phyloP scores from a whole-genome alignment of 2,329 filamentous ascomycete genomes.

The Ambrosiella xylebori region DNA sequence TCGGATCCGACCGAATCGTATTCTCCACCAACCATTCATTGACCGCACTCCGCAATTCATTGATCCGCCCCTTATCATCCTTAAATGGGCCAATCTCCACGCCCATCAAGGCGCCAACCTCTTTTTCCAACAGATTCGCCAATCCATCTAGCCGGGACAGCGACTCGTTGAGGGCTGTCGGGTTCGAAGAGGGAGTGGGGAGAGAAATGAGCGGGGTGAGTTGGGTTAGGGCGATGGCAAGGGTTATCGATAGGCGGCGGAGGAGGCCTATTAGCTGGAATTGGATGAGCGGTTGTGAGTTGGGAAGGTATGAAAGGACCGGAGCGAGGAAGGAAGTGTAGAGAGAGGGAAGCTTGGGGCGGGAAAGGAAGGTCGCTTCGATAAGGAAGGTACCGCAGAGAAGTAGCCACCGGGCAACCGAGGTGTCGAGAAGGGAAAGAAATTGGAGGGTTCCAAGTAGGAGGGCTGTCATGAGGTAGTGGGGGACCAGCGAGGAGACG shows the following conservation, averaged over 20 bases:
- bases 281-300: slow-evolving; percentile 37
- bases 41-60: slow-evolving; percentile 41
- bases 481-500: slow-evolving; percentile 38
- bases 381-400: slow-evolving; percentile 35
- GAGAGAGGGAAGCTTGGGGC: slow-evolving; percentile 32
- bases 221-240: slow-evolving; percentile 71
- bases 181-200: slow-evolving; percentile 15
- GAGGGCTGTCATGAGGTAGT: slow-evolving; percentile 41
- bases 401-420: slow-evolving; percentile 47
- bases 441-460: slow-evolving; percentile 44
- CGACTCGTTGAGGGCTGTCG: slow-evolving; percentile 35
- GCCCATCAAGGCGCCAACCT: slow-evolving; percentile 52
- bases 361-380: slow-evolving; percentile 38
- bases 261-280: slow-evolving; percentile 68
- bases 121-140: slow-evolving; percentile 44
- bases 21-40: slow-evolving; percentile 81
- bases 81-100: slow-evolving; percentile 69
- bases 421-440: slow-evolving; percentile 50
- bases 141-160: slow-evolving; percentile 49
- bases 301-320: slow-evolving; percentile 27
- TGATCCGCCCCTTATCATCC: slow-evolving; percentile 48
- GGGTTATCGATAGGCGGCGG: slow-evolving; percentile 57
- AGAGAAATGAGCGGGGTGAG: slow-evolving; percentile 48
- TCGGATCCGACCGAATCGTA: slow-evolving; percentile 59
- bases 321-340: slow-evolving; percentile 26